Evolutionary conservation across 2,329 filamentous ascomycete genomes (phyloP).

Genomic region (Diaporthe ampelina): DNA sequence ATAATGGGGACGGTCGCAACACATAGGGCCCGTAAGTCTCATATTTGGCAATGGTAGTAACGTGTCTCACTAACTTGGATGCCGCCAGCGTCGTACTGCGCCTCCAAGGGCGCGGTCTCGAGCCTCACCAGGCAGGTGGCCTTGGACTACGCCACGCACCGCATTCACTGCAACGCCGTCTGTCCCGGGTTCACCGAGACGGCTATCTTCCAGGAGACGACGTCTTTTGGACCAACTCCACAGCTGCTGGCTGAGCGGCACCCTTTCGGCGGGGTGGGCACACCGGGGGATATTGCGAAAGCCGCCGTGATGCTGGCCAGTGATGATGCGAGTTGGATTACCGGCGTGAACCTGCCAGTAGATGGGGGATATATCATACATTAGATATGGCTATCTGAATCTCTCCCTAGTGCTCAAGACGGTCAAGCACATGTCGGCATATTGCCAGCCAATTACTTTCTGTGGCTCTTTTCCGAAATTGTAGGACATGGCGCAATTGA

Average conservation of each 20-base stretch:
- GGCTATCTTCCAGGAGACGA: conserved; percentile 19
- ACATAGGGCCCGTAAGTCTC: conserved; percentile 53
- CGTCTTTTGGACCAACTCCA: background rate
- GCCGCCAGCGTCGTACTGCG: conserved; percentile 55
- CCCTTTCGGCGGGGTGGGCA: conserved; percentile 26
- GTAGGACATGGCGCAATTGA: background rate
- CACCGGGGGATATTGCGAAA: conserved; percentile 23
- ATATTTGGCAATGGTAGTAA: background rate
- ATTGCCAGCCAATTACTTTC: background rate
- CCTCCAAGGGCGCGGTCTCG: conserved; percentile 64
- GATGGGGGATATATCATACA: conserved; percentile 11
- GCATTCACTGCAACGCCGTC: conserved; percentile 67
- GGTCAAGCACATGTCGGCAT: background rate
- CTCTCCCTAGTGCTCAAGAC: background rate
- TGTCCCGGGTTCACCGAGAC: conserved; percentile 61
- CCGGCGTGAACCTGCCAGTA: conserved; percentile 24
- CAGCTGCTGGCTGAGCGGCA: background rate
- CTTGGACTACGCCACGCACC: conserved; percentile 61
- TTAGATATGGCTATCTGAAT: background rate
- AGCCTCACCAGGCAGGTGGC: conserved; percentile 64
- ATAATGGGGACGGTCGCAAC: conserved; percentile 47
- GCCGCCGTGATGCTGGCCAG: conserved; percentile 34
- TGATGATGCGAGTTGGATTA: conserved; percentile 37
- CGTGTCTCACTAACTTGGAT: background rate
- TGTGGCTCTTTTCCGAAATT: background rate